These are phyloP conservation scores for Apophysomyces elegans DNA, from an alignment of 371 early-diverging fungal genomes.

Conservation along the genomic window DNA sequence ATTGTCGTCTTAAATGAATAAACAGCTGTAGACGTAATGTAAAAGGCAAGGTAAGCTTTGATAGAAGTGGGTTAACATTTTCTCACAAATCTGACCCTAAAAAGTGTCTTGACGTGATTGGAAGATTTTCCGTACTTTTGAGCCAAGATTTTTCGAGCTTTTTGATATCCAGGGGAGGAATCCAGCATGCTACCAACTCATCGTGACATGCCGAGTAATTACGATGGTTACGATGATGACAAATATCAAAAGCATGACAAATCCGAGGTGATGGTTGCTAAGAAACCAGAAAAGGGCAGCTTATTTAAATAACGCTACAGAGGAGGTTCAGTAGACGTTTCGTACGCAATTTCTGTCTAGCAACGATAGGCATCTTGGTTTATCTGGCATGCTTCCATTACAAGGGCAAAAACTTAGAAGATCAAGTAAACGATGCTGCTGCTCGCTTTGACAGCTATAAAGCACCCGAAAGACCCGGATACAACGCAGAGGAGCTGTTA, in stretches of 20 bases:
- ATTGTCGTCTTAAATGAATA: no score
- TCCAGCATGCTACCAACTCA: constrained; percentile 44
- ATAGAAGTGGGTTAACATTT: no score
- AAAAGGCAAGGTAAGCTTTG: no score
- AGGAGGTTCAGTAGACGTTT: constrained; percentile 8
- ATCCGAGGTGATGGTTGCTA: not conserved
- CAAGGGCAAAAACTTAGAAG: not conserved
- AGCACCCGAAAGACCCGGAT: not conserved
- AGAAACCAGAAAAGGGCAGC: constrained; percentile 4
- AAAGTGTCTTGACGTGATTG: no score
- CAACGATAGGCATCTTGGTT: constrained; percentile 2
- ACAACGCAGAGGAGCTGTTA: constrained; percentile 1
- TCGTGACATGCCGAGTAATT: constrained; percentile 32
- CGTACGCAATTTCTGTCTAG: not conserved
- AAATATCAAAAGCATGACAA: constrained; percentile 36
- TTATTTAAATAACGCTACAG: constrained; percentile 6
- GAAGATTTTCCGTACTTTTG: no score
- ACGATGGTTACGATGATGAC: constrained; percentile 26
- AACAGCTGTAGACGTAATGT: no score
- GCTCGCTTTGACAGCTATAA: not conserved
- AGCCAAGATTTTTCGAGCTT: no score
- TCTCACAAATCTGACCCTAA: no score
- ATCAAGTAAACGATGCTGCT: not conserved
- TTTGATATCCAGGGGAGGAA: no score
- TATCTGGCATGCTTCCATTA: not conserved